Percentiles rank a stretch among this genome's conserved stretches.
These are phyloP conservation scores for Colletotrichum salicis DNA, from an alignment of 2,329 filamentous ascomycete genomes.

Conservation along the genomic window DNA sequence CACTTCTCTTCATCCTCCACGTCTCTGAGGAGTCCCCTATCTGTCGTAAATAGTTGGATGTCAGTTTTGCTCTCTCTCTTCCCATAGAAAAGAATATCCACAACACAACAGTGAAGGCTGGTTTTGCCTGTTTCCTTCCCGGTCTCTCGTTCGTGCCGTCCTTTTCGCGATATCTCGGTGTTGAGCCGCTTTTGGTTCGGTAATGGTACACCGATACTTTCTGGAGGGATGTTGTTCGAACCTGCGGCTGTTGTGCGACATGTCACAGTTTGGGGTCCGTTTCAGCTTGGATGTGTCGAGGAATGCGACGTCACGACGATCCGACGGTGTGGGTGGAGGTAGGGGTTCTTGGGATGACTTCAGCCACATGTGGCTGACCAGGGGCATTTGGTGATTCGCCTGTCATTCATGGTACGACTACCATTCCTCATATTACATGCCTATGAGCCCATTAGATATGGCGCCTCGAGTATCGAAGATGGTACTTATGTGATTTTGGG, in stretches of 20 bases:
- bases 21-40: not conserved
- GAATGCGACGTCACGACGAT: conserved; percentile 19
- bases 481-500: no score
- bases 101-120: not conserved
- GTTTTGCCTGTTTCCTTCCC: not conserved
- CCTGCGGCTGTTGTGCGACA: conserved; percentile 31
- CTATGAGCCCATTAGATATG: no score
- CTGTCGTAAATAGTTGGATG: conserved; percentile 33
- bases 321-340: not conserved
- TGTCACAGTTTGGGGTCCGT: conserved; percentile 29
- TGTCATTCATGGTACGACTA: not conserved
- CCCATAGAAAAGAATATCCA: conserved; percentile 25
- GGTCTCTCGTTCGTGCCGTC: not conserved
- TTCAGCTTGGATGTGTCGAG: conserved; percentile 23
- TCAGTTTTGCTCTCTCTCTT: not conserved
- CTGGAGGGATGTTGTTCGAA: not conserved
- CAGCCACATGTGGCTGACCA: conserved; percentile 24
- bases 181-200: not conserved
- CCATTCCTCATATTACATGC: no score
- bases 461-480: no score
- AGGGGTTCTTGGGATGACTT: not conserved
- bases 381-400: not conserved
- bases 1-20: conserved; percentile 1
- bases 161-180: not conserved
- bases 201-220: not conserved